Conservation (phyloP, 1,284 basidiomycete genomes). For the Earliella scabrosa region DNA sequence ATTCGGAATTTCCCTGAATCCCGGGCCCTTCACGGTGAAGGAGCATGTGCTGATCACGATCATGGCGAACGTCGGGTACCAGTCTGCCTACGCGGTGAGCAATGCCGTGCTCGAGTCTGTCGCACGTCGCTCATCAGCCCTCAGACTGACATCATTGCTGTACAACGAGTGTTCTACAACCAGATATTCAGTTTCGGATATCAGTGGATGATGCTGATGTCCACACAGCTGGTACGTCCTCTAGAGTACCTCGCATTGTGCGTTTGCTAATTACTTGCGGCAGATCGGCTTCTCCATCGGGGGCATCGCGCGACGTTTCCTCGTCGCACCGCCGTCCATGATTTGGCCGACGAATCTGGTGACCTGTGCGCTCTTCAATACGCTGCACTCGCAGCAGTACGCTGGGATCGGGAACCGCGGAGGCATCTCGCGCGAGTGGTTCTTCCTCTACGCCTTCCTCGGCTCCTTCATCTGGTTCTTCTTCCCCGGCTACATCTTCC, state of each 20-base stretch:
- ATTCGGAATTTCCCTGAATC: slow-evolving; percentile 66
- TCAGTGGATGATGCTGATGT: slow-evolving; percentile 83
- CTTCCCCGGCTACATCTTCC: slow-evolving; percentile 54
- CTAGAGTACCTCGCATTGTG: background rate
- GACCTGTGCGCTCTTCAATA: slow-evolving; percentile 84
- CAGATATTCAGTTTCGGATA: slow-evolving; percentile 67
- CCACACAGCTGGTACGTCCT: slow-evolving; percentile 64
- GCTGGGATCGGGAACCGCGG: slow-evolving; percentile 65
- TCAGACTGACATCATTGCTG: slow-evolving; percentile 79
- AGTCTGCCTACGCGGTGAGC: slow-evolving; percentile 44
- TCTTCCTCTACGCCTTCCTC: slow-evolving; percentile 34
- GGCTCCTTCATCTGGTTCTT: slow-evolving; percentile 36
- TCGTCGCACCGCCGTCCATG: slow-evolving; percentile 78
- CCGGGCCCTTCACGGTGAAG: slow-evolving; percentile 59
- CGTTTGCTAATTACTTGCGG: slow-evolving; percentile 60
- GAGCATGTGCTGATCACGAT: slow-evolving; percentile 65
- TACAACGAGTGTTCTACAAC: slow-evolving; percentile 74
- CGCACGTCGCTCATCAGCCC: background rate
- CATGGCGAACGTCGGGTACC: slow-evolving; percentile 57
- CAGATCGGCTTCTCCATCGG: slow-evolving; percentile 86
- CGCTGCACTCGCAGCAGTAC: slow-evolving; percentile 67
- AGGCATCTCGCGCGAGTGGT: slow-evolving; percentile 52
- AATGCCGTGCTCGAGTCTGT: slow-evolving; percentile 7
- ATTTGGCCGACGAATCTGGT: slow-evolving; percentile 71
- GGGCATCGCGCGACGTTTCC: slow-evolving; percentile 60